Evolutionary conservation across 768 basidiomycete genomes (phyloP).

Genomic region (Lactarius sp.): DNA sequence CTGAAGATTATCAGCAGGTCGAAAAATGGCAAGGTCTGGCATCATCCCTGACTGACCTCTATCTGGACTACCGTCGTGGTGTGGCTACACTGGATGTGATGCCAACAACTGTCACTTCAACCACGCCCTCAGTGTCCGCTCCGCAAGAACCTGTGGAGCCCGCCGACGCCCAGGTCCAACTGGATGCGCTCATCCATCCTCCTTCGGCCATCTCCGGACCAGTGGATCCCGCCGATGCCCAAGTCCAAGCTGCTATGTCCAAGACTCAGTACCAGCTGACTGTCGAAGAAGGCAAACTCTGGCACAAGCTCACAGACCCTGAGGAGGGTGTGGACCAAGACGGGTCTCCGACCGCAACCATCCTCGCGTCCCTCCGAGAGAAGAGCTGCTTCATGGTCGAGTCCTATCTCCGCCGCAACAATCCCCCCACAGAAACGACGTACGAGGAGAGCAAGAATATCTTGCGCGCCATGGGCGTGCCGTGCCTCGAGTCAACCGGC

Average conservation of each 20-base stretch:
- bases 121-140: slow-evolving; percentile 5
- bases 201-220: background rate
- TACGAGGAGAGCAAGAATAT: slow-evolving; percentile 69
- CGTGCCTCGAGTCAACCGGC: slow-evolving; percentile 61
- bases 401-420: slow-evolving; percentile 60
- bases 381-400: slow-evolving; percentile 54
- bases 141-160: background rate
- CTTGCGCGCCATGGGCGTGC: slow-evolving; percentile 75
- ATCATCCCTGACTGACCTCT: slow-evolving; percentile 15
- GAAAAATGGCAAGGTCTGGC: slow-evolving; percentile 10
- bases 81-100: slow-evolving; percentile 42
- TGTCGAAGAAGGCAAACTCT: slow-evolving; percentile 30
- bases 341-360: slow-evolving; percentile 25
- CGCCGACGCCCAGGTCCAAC: slow-evolving; percentile 1
- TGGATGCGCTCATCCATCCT: background rate
- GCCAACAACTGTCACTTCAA: slow-evolving; percentile 31
- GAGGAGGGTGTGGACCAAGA: slow-evolving; percentile 16
- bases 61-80: slow-evolving; percentile 43
- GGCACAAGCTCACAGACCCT: slow-evolving; percentile 24
- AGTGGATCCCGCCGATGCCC: slow-evolving; percentile 4
- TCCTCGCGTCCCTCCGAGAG: slow-evolving; percentile 37
- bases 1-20: slow-evolving; percentile 7
- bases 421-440: slow-evolving; percentile 56
- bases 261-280: slow-evolving; percentile 29
- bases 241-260: slow-evolving; percentile 26